Conservation (phyloP, 306 rosid genomes). For the Cucurbita maxima region DNA sequence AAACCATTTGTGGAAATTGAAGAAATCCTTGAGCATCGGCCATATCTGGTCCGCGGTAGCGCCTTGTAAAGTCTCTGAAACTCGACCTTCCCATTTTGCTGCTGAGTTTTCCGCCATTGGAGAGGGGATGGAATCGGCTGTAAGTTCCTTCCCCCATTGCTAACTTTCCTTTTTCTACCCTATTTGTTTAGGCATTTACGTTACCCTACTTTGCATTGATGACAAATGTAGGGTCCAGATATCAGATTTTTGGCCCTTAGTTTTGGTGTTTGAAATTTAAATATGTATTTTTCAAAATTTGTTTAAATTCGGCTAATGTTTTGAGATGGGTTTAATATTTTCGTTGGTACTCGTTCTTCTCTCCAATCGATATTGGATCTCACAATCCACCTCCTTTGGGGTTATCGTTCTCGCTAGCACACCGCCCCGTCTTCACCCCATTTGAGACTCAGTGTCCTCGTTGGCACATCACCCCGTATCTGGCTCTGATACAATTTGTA, state of each 20-base stretch:
- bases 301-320: no score
- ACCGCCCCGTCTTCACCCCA: no score
- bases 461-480: no score
- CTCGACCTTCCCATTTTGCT: conserved; percentile 35
- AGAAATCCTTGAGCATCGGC: conserved; percentile 44
- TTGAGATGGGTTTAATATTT: no score
- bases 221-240: background rate
- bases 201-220: background rate
- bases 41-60: conserved; percentile 24
- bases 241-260: no score
- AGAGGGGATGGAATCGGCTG: background rate
- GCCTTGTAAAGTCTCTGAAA: conserved; percentile 7
- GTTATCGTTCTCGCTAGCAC: no score
- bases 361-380: no score
- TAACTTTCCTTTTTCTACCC: background rate
- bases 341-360: no score
- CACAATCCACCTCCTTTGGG: no score
- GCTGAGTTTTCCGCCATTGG: background rate
- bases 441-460: no score
- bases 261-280: background rate
- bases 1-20: conserved; percentile 43
- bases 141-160: background rate
- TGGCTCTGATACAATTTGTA: no score
- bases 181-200: background rate
- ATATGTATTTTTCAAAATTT: no score